Base-by-base conservation (phyloP, 441 rosid genomes). In the Pelargonium citronellum region DNA sequence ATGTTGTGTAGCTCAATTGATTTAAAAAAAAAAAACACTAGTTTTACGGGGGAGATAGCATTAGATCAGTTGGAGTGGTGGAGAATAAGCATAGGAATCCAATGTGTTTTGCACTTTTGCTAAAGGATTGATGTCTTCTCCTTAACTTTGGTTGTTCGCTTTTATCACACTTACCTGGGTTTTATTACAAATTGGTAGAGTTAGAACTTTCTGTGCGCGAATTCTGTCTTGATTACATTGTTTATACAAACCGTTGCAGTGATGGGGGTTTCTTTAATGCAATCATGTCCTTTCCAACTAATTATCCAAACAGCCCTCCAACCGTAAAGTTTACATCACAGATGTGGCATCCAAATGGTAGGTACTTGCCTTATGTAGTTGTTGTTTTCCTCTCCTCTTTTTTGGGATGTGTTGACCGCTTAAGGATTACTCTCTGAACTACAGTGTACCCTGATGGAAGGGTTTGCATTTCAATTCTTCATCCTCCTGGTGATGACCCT, bases 191-290 rank as follows among this genome's bases (percentile, higher is more conserved):
- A 30, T 30, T 30, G 37, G 37, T 30, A 30, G 37, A 30, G 37
- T 30, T 30, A 30, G 37, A 37, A 4, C 1, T 11, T 60, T 1
- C 49, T 72, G 1, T 57, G 15, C 12, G 65, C 13, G 15, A 27
- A 39, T 73, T 67, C 53, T n/a, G 20, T 20, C 27, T 6, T 37
- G 41, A 37, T 5, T 37, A 5, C 7, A 1, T 34, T 34, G 39
- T 37, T 37, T 37, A 37, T 37, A 5, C 41, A 5, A 7, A 37
- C 5, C 6, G 39, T 66, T 77, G 73, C 75, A 87, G 91, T 57
- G 91, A 87, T 47, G 88, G 88, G 37, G 91, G 91, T n/a, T 87
- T 83, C 75, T 85, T 84, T 69, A 80, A 82, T 65, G 91, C 88
- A 64, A 75, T 83, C 57, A 84, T 87, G 88, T 66, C 77, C 1